phyloP scores from a whole-genome alignment of 495 filamentous ascomycete species.

The Hypomontagnella monticulosa region DNA sequence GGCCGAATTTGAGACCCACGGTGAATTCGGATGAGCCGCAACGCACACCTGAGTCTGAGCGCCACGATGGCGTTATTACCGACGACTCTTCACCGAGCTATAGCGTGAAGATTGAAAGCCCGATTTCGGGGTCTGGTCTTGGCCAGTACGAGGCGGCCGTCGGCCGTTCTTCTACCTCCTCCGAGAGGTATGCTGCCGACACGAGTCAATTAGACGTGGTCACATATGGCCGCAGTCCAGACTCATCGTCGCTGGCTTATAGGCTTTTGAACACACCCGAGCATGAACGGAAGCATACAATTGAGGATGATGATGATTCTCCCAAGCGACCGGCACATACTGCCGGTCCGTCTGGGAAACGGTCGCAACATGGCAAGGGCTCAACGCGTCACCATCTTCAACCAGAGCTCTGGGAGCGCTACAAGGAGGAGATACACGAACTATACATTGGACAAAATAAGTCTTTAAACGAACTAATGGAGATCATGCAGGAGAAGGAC shows the following conservation, averaged over 20 bases:
- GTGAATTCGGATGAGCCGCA: slow-evolving; percentile 11
- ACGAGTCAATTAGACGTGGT: background rate
- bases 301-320: slow-evolving; percentile 1
- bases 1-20: slow-evolving; percentile 13
- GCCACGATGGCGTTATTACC: slow-evolving; percentile 5
- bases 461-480: slow-evolving; percentile 42
- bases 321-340: background rate
- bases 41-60: slow-evolving; percentile 4
- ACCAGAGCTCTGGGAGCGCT: slow-evolving; percentile 41
- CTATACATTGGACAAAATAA: slow-evolving; percentile 43
- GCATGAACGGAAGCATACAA: background rate
- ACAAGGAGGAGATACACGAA: slow-evolving; percentile 41
- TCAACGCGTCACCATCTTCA: slow-evolving; percentile 39
- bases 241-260: slow-evolving; percentile 5
- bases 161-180: slow-evolving; percentile 17
- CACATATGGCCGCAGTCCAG: background rate
- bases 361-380: slow-evolving; percentile 26
- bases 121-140: slow-evolving; percentile 7
- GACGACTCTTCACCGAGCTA: slow-evolving; percentile 2
- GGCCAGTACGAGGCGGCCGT: slow-evolving; percentile 11
- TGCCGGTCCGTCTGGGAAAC: background rate
- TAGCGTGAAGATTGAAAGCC: slow-evolving; percentile 30
- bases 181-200: slow-evolving; percentile 3
- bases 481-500: slow-evolving; percentile 41
- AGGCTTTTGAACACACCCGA: background rate